A percentile compares a stretch with the other conserved stretches of the same genome.
phyloP scores from a whole-genome alignment of 257 asterid genomes.

The Solanum bulbocastanum region DNA sequence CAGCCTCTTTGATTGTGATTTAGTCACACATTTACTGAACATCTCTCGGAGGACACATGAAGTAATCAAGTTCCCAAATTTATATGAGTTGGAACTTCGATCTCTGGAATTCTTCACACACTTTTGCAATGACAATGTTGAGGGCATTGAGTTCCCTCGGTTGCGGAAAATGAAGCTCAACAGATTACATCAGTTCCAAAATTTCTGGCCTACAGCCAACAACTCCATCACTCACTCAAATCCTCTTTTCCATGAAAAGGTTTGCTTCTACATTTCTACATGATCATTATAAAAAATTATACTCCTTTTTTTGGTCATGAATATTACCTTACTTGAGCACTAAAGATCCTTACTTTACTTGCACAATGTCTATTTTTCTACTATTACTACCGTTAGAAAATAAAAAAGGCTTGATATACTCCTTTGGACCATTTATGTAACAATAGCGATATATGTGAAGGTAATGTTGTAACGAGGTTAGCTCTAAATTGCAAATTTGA shows the following conservation, averaged over 20 bases:
- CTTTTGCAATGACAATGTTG: not conserved
- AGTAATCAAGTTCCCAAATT: not conserved
- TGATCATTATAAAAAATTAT: not conserved
- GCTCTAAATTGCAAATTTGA: not conserved
- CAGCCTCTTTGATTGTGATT: not conserved
- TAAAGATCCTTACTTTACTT: not conserved
- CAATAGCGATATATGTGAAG: not conserved
- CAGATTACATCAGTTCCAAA: not conserved
- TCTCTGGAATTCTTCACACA: not conserved
- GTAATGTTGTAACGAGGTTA: too few species aligned
- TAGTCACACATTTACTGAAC: not conserved
- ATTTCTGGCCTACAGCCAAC: not conserved
- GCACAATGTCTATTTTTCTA: too few species aligned
- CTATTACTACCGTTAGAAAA: too few species aligned
- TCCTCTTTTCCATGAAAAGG: not conserved
- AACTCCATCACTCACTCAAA: not conserved
- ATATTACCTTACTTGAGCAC: not conserved
- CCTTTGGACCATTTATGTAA: too few species aligned
- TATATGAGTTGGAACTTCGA: not conserved
- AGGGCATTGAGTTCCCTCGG: not conserved
- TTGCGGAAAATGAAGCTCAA: not conserved
- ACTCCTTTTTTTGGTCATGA: not conserved
- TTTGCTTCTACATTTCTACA: too few species aligned
- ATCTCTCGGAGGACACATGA: not conserved
- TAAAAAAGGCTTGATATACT: too few species aligned